These are phyloP conservation scores for Tylopilus plumbeoviolaceoides DNA, from an alignment of 768 basidiomycete genomes.

Conservation along the genomic window DNA sequence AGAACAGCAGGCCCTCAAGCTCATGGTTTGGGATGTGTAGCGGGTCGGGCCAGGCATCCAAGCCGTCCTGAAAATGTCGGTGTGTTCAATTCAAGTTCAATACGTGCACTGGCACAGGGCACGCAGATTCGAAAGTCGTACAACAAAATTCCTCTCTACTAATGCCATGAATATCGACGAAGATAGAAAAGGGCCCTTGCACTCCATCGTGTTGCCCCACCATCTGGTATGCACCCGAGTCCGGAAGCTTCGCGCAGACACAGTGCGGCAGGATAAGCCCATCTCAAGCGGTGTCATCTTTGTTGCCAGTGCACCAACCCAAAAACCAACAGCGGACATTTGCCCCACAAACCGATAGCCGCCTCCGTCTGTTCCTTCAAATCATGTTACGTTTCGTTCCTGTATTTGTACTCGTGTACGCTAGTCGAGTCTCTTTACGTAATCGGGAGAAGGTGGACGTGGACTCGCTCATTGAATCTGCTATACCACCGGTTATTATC, in stretches of 20 bases:
- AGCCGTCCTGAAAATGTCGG: not conserved
- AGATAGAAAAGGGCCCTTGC: not conserved
- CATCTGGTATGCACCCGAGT: not conserved
- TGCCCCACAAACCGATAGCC: conserved; percentile 1
- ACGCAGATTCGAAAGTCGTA: conserved; percentile 22
- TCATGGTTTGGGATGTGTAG: not conserved
- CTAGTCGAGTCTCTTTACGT: conserved; percentile 11
- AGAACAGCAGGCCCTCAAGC: conserved; percentile 10
- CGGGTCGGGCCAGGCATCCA: not conserved
- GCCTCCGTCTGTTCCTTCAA: not conserved
- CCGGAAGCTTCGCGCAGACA: not conserved
- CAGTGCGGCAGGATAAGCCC: conserved; percentile 1
- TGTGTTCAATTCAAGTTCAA: too few species aligned
- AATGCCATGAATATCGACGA: conserved; percentile 1
- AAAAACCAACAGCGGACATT: not conserved
- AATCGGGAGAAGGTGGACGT: conserved; percentile 2
- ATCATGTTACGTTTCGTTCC: too few species aligned
- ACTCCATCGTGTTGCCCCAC: not conserved
- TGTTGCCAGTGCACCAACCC: not conserved
- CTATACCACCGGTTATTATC: too few species aligned
- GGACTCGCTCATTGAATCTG: too few species aligned
- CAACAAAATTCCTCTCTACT: not conserved
- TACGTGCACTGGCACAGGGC: conserved; percentile 30
- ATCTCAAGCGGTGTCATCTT: conserved; percentile 22
- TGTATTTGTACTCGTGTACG: too few species aligned